Evolutionary conservation across 306 rosid species (phyloP).

Genomic region (Sindora glabra): DNA sequence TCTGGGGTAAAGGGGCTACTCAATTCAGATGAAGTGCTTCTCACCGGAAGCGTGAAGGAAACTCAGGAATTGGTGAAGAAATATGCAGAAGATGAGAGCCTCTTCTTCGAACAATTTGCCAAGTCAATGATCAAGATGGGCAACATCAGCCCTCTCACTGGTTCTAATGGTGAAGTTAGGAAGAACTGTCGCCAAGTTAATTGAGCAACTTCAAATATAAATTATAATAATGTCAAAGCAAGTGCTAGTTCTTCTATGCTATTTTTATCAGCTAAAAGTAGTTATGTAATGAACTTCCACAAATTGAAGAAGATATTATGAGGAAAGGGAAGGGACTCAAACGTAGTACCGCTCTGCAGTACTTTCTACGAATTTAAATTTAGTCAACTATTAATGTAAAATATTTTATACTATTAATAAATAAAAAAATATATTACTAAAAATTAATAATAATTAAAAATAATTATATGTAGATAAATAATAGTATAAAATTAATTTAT

Average conservation of each 20-base stretch:
- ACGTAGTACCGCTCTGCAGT: background rate
- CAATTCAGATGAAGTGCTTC: constrained; percentile 70
- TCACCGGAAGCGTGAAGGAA: constrained; percentile 34
- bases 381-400: too few species aligned
- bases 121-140: constrained; percentile 78
- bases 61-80: constrained; percentile 43
- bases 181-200: constrained; percentile 59
- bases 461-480: too few species aligned
- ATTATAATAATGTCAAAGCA: background rate
- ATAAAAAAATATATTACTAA: too few species aligned
- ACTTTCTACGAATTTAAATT: background rate
- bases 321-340: background rate
- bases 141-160: constrained; percentile 57
- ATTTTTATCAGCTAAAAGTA: background rate
- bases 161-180: constrained; percentile 61
- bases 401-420: too few species aligned
- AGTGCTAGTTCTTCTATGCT: background rate
- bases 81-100: constrained; percentile 48
- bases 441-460: too few species aligned
- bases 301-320: background rate
- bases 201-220: background rate
- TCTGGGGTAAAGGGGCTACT: constrained; percentile 67
- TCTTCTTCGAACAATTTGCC: constrained; percentile 70
- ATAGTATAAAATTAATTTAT: too few species aligned
- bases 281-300: background rate